Percentiles rank a stretch among this genome's conserved stretches.
Evolutionary conservation across 768 basidiomycete species (phyloP).

Genomic region (Lentinula edodes): DNA sequence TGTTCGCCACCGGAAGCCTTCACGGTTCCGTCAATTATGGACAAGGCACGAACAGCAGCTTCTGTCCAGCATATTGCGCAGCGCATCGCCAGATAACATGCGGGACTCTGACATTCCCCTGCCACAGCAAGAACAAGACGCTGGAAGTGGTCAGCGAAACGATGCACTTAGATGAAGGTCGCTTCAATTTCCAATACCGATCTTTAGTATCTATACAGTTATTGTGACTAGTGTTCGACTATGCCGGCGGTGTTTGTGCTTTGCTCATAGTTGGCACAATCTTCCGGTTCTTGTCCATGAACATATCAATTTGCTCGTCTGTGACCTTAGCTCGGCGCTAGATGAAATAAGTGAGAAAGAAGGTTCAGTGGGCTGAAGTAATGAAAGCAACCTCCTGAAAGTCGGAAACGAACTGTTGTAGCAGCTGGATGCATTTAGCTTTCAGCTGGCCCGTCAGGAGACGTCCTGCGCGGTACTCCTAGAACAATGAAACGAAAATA

Average conservation of each 20-base stretch:
- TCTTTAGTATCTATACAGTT: neutral
- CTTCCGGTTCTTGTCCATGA: conserved; percentile 77
- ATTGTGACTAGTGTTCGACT: neutral
- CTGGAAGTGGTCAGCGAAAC: too few relatives aligned
- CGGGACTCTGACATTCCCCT: too few relatives aligned
- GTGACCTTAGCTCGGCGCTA: conserved; percentile 80
- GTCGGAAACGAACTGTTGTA: conserved; percentile 77
- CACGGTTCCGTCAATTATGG: too few relatives aligned
- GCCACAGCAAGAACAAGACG: too few relatives aligned
- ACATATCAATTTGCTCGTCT: conserved; percentile 65
- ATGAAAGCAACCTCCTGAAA: conserved; percentile 68
- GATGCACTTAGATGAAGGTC: too few relatives aligned
- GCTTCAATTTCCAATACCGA: too few relatives aligned
- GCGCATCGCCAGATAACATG: too few relatives aligned
- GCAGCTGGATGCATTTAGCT: conserved; percentile 71
- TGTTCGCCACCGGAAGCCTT: too few relatives aligned
- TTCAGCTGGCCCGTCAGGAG: conserved; percentile 91
- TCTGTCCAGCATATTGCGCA: too few relatives aligned
- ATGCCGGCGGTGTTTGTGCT: conserved; percentile 15
- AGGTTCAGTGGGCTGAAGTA: neutral
- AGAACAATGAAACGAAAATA: neutral
- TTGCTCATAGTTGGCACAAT: conserved; percentile 58
- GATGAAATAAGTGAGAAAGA: conserved; percentile 3
- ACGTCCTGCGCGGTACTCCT: conserved; percentile 91
- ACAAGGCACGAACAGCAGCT: too few relatives aligned